Evolutionary conservation across 805 yeast genomes (phyloP), one percentile per base, ranked within the genome.

Genomic region (Clavispora fructus): DNA sequence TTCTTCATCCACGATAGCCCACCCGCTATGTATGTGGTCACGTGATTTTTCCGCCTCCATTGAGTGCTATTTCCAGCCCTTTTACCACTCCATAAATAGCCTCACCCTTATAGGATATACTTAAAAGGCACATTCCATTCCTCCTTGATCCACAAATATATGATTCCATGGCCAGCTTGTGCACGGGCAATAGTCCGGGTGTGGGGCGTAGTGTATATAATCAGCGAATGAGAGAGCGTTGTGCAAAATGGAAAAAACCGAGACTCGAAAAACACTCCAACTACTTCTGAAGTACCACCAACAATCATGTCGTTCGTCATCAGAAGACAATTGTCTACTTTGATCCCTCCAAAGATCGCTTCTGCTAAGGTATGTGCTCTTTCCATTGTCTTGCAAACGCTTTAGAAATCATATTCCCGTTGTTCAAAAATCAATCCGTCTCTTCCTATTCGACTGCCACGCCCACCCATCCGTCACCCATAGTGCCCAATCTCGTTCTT

Each of bases 321-420:
- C 64, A 91, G 87, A 84, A 91, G 99, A 77, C 85, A 85, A 61
- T 80, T 92, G 70, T 90, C 98, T 56, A 86, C 97, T 63, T 79
- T 92, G 76, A 91, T 92, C 66, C 99, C 99, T 61, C 99, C 99
- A 69, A 92, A 92, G 92, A 84, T 92, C 65, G 97, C 97, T 47
- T 90, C 97, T 53, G 94, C 96, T 40, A 80, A 84, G 73, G 92
- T 85, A 79, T 61, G 91, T 68, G 37, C 29, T 12, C 13, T 33
- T 10, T 17, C 9, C n/a, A n/a, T 9, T 33, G 37, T 33, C 37
- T 33, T 17, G 37, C 23, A 4, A 9, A 5, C n/a, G 13, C 39
- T 4, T 5, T 35, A 4, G 39, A 19, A 33, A 33, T 9, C 14
- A 27, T 13, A 10, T 27, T 26, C 29, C 29, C 19, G 23, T 26